phyloP scores from a whole-genome alignment of 2,329 filamentous ascomycete species.

The Aspergillus jensenii region DNA sequence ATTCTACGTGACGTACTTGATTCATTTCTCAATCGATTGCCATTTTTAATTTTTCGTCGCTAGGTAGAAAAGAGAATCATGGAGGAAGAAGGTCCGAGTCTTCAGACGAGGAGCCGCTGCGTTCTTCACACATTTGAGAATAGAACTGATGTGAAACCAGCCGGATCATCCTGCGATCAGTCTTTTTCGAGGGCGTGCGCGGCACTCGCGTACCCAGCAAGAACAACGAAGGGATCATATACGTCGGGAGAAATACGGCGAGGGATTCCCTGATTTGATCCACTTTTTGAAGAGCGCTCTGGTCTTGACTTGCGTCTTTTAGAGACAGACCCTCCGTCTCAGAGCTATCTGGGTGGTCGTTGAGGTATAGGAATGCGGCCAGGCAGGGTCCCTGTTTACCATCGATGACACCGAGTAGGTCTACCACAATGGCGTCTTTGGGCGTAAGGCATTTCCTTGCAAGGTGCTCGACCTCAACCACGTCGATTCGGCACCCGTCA shows the following conservation, averaged over 20 bases:
- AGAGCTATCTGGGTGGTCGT: background rate
- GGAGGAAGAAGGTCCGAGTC: too few species aligned
- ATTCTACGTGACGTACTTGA: too few species aligned
- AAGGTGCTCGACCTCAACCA: conserved; percentile 4
- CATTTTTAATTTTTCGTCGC: too few species aligned
- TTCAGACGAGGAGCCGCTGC: too few species aligned
- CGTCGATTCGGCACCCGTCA: conserved; percentile 4
- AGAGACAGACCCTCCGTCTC: background rate
- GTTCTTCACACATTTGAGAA: too few species aligned
- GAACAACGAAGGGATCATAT: conserved; percentile 8
- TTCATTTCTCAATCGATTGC: too few species aligned
- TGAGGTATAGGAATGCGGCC: background rate
- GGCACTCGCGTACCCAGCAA: background rate
- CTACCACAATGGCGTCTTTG: background rate
- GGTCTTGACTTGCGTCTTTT: background rate
- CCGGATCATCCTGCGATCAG: background rate
- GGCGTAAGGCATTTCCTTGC: background rate
- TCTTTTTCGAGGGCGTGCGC: background rate
- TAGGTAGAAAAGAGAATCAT: too few species aligned
- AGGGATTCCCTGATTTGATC: background rate
- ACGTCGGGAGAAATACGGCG: background rate
- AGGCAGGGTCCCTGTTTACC: background rate
- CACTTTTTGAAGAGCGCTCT: background rate
- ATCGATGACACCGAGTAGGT: background rate
- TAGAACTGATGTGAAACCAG: background rate